phyloP scores from a whole-genome alignment of 2,329 filamentous ascomycete genomes.

The Nigrograna mackinnonii region DNA sequence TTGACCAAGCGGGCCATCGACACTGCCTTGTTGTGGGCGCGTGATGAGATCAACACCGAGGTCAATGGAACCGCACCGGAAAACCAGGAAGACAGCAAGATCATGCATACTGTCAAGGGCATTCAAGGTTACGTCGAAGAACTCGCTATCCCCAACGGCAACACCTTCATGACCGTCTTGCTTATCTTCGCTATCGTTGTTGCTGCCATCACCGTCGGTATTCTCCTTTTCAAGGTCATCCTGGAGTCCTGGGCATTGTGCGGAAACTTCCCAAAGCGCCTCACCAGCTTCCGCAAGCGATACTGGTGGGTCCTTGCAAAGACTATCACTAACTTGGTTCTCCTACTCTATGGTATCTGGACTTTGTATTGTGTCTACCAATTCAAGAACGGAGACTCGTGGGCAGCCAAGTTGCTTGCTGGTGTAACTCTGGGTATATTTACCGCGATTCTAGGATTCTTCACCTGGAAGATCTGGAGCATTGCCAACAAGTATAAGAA shows the following conservation, averaged over 20 bases:
- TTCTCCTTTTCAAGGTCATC: conserved; percentile 87
- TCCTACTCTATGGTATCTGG: conserved; percentile 93
- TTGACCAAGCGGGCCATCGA: conserved; percentile 59
- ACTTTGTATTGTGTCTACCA: conserved; percentile 95
- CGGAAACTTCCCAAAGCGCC: conserved; percentile 77
- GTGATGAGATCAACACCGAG: conserved; percentile 48
- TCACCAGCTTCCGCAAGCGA: conserved; percentile 87
- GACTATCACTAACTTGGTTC: conserved; percentile 85
- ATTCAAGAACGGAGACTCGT: conserved; percentile 90
- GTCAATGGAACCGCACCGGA: conserved; percentile 44
- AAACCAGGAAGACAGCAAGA: conserved; percentile 43
- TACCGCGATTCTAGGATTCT: conserved; percentile 79
- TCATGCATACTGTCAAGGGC: conserved; percentile 66
- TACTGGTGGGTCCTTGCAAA: conserved; percentile 94
- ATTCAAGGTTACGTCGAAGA: conserved; percentile 84
- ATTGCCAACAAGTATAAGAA: conserved; percentile 76
- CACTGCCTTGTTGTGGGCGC: conserved; percentile 53
- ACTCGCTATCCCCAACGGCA: conserved; percentile 81
- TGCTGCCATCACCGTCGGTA: conserved; percentile 79
- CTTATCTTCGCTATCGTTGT: conserved; percentile 87
- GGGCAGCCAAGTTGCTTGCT: conserved; percentile 85
- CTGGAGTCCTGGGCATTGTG: conserved; percentile 92
- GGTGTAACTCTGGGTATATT: conserved; percentile 80
- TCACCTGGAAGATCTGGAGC: conserved; percentile 80
- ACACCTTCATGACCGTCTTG: conserved; percentile 95